Percentiles rank a stretch among this genome's conserved stretches.
Evolutionary conservation across 805 yeast species (phyloP).

Genomic region (Soucietia sequanensis): DNA sequence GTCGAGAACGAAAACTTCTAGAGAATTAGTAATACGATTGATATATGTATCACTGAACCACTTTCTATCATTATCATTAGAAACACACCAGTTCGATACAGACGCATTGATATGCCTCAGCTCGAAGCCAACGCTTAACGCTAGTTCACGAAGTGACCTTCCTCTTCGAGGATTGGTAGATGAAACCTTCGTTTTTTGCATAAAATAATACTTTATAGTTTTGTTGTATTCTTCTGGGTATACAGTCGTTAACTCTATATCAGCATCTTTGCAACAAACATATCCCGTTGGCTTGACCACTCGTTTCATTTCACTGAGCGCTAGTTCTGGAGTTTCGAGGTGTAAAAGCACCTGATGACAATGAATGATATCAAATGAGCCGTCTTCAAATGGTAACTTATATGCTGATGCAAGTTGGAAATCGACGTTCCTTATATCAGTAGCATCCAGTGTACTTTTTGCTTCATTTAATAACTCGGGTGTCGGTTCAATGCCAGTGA

Average conservation of each 20-base stretch:
- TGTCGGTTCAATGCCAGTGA: constrained; percentile 33
- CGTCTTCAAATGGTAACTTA: constrained; percentile 30
- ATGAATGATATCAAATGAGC: constrained; percentile 38
- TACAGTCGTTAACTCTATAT: constrained; percentile 12
- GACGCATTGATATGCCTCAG: constrained; percentile 8
- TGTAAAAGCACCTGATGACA: constrained; percentile 40
- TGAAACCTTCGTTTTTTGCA: constrained; percentile 5
- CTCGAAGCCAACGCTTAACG: constrained; percentile 18
- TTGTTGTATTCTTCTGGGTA: constrained; percentile 17
- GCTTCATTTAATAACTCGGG: constrained; percentile 27
- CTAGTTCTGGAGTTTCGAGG: constrained; percentile 29
- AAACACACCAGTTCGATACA: constrained; percentile 14
- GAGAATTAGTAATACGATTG: constrained; percentile 10
- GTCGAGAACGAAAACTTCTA: constrained; percentile 7
- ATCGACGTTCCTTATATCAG: constrained; percentile 14
- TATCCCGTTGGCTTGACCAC: constrained; percentile 33
- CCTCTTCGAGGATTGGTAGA: constrained; percentile 15
- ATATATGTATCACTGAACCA: constrained; percentile 10
- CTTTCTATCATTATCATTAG: constrained; percentile 8
- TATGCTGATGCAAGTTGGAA: constrained; percentile 30
- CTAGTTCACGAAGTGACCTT: constrained; percentile 13
- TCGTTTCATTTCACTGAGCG: constrained; percentile 33
- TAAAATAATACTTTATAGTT: constrained; percentile 6
- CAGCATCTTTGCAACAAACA: constrained; percentile 34
- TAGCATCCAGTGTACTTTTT: constrained; percentile 6